Evolutionary conservation across 305 asterid genomes (phyloP), one percentile per base, ranked within the genome.

Genomic region (Rubia peregrina): DNA sequence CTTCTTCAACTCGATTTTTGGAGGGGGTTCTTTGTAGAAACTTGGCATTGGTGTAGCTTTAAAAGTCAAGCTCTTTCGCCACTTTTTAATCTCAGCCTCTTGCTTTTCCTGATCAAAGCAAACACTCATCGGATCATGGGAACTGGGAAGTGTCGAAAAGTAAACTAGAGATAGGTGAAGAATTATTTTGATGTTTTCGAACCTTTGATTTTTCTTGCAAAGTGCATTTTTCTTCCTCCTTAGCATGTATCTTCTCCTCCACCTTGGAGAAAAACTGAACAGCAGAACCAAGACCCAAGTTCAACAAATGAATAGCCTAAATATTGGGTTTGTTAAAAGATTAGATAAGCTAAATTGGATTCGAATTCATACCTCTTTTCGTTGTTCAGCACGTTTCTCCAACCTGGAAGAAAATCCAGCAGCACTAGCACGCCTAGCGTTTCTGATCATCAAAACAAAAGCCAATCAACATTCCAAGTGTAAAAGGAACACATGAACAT

Each of bases 1-100:
- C 98, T 94, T 91, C 83, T 88, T 89, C 68, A 94, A 85, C 77
- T 91, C 96, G 55, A 78, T 78, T 82, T 85, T 91, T 11, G 89
- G 91, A 77, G 89, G 97, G 55, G 97, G 98, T 74, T 87, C 98
- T 76, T 87, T 91, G 83, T 94, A 94, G 85, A 94, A 94, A 80
- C 80, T 87, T 12, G 99, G 99, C 93, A 94, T 83, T 9, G 99
- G 97, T 42, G 98, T 79, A 68, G 98, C 98, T 83, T 87, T 94
- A 75, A 94, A 94, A 19, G 85, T 80, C 84, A 94, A 78, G 82
- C 90, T 87, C 87, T 90, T 91, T 77, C 98, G 81, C 74, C 88
- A 83, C 76, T 87, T 87, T 89, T 87, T 94, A 65, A 91, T 88
- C 77, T 89, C 99, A 0, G 91, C 98, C 60, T 89, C 97, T 70